Conservation (phyloP, 1,284 basidiomycete species). For the Cutaneotrichosporon arboriforme region DNA sequence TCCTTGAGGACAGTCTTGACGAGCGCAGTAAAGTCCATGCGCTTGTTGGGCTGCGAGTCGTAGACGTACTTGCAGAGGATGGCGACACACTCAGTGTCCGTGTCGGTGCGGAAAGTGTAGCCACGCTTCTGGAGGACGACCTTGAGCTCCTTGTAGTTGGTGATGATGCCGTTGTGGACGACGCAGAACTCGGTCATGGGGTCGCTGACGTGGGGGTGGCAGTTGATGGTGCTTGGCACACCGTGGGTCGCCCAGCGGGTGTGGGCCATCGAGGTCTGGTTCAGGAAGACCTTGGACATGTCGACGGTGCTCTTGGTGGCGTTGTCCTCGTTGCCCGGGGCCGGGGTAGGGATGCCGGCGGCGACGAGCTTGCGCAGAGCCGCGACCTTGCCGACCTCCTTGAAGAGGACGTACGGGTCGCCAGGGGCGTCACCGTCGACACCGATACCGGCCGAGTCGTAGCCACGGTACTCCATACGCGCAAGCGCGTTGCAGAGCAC, state of each 20-base stretch:
- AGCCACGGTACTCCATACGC: conserved; percentile 96
- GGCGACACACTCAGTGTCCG: conserved; percentile 96
- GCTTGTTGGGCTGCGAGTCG: conserved; percentile 85
- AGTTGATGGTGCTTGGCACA: conserved; percentile 78
- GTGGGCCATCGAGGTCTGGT: conserved; percentile 95
- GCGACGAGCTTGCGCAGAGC: conserved; percentile 89
- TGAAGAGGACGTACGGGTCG: conserved; percentile 70
- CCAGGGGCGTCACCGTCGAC: conserved; percentile 87
- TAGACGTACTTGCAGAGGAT: conserved; percentile 96
- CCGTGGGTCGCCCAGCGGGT: conserved; percentile 99
- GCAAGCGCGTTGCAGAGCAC: conserved; percentile 87
- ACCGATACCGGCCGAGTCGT: conserved; percentile 91
- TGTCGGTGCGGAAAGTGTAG: conserved; percentile 91
- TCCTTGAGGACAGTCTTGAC: conserved; percentile 97
- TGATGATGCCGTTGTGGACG: conserved; percentile 99
- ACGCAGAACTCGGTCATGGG: conserved; percentile 74
- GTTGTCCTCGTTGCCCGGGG: conserved; percentile 16
- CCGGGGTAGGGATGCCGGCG: conserved; percentile 51
- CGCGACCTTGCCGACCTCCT: conserved; percentile 97
- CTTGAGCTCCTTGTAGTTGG: conserved; percentile 83
- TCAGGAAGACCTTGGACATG: conserved; percentile 73
- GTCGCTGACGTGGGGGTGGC: conserved; percentile 92
- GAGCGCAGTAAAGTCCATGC: conserved; percentile 81
- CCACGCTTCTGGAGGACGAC: conserved; percentile 94
- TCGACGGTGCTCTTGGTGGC: conserved; percentile 54